Conservation (phyloP, 306 rosid species). For the Abrus pulchellus region DNA sequence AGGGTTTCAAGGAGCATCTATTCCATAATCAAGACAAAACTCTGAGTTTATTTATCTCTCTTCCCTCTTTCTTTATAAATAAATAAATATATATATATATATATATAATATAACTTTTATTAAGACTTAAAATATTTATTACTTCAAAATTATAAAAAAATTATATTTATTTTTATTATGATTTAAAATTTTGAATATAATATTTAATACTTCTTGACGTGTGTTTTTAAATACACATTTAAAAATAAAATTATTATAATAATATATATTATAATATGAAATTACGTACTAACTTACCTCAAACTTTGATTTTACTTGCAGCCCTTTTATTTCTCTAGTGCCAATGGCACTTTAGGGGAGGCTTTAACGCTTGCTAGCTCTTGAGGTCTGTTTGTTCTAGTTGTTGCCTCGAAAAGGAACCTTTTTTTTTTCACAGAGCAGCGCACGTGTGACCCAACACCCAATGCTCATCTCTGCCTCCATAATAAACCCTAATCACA, state of each 20-base stretch:
- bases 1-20: conserved; percentile 82
- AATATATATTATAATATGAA: neutral
- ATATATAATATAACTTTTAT: conserved; percentile 2
- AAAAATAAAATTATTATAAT: too few species aligned
- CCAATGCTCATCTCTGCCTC: conserved; percentile 74
- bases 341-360: conserved; percentile 44
- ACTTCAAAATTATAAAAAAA: too few species aligned
- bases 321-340: conserved; percentile 44
- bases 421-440: conserved; percentile 61
- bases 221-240: too few species aligned
- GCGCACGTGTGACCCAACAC: conserved; percentile 93
- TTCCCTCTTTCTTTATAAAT: neutral
- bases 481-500: conserved; percentile 64
- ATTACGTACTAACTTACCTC: conserved; percentile 41
- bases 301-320: conserved; percentile 40
- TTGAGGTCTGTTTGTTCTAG: conserved; percentile 68
- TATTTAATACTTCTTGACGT: too few species aligned
- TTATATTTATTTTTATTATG: too few species aligned
- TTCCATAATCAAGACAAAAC: conserved; percentile 66
- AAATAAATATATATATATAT: neutral
- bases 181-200: too few species aligned
- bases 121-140: too few species aligned
- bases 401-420: conserved; percentile 94
- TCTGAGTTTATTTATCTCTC: conserved; percentile 43
- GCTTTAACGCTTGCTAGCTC: conserved; percentile 63